Evolutionary conservation across 2,329 filamentous ascomycete species (phyloP), one percentile per base, ranked within the genome.

Genomic region (Xylaria sp.): DNA sequence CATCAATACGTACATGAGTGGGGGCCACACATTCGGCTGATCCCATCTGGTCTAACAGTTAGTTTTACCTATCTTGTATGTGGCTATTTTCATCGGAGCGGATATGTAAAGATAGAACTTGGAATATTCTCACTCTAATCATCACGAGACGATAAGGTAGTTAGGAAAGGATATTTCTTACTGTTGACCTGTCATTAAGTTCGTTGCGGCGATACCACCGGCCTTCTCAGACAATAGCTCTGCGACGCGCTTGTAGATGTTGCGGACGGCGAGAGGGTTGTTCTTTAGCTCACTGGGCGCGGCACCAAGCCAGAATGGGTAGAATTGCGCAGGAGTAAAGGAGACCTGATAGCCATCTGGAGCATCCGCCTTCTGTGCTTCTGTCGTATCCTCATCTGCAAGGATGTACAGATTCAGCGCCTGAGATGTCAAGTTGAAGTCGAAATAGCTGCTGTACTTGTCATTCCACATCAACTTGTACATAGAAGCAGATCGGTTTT

Each of bases 11-110:
- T 92, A 88, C 81, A 89, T 87, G 59, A 91, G 83, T 2, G 89
- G 89, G 12, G 90, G 90, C 90, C 90, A 92, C 31, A 91, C 90
- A 73, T 89, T 91, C 0, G 89, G 89, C 76, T 91, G 86, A 64
- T 92, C 90, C 90, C 90, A 92, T 69, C 67, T 72, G 61, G n/a
- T 1, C 20, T 3, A 25, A 54, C 2, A 49, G 55, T 70, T 58
- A 70, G 66, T 48, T 1, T 48, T 43, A 15, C 12, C 4, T 56
- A 41, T 57, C 33, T 39, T 23, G 0, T 49, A 18, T 39, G n/a
- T 36, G 6, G 10, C 18, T 13, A 15, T 12, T n/a, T 55, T 48
- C 8, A 39, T 55, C 13, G n/a, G 28, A 49, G 8, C 28, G 28
- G 41, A 23, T 49, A 36, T 18, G 49, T 10, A 33, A 7, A 33